A percentile compares a stretch with the other conserved stretches of the same genome.
These are phyloP conservation scores for Rubus idaeus DNA, from an alignment of 306 rosid genomes.

Conservation along the genomic window DNA sequence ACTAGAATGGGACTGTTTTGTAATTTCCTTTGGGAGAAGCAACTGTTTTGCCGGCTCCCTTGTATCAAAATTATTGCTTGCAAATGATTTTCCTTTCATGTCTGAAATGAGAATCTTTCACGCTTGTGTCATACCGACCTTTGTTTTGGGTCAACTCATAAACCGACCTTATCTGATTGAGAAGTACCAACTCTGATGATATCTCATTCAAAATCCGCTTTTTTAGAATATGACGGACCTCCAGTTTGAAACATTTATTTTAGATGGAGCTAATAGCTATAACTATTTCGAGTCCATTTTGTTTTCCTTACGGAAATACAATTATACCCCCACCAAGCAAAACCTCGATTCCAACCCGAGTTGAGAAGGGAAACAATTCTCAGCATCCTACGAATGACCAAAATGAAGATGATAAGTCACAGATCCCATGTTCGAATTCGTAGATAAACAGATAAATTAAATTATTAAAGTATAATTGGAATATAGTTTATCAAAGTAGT, in stretches of 20 bases:
- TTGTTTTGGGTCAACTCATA: not conserved
- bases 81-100: not conserved
- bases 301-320: not conserved
- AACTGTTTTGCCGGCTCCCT: not conserved
- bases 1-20: not conserved
- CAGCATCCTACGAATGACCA: too few species aligned
- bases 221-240: not conserved
- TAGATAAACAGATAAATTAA: too few species aligned
- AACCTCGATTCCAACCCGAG: too few species aligned
- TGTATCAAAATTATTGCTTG: not conserved
- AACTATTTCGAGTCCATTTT: not conserved
- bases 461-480: too few species aligned
- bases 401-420: too few species aligned
- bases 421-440: too few species aligned
- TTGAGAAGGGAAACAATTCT: too few species aligned
- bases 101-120: not conserved
- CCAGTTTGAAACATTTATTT: not conserved
- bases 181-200: not conserved
- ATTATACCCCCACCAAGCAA: too few species aligned
- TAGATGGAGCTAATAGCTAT: not conserved
- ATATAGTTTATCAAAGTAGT: too few species aligned
- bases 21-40: not conserved
- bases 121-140: not conserved
- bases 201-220: not conserved
- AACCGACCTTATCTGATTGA: not conserved